These are phyloP conservation scores for Luffa acutangula DNA, from an alignment of 306 rosid genomes.

Conservation along the genomic window DNA sequence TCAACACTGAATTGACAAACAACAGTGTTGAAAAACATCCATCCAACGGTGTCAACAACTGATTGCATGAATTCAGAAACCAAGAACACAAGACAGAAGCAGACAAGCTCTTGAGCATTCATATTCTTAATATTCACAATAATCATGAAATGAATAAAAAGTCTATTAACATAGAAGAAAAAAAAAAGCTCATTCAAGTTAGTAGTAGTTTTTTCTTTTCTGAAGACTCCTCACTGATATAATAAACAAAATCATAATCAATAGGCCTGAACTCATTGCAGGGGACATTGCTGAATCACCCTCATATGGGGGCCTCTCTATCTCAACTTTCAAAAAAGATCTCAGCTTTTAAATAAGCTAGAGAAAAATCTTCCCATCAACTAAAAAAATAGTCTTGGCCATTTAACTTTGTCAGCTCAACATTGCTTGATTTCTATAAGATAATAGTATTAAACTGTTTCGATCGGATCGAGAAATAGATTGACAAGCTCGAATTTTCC, in stretches of 20 bases:
- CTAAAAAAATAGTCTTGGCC: neutral
- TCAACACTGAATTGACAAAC: neutral
- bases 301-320: neutral
- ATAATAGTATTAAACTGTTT: neutral
- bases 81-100: neutral
- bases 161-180: neutral
- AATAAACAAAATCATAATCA: neutral
- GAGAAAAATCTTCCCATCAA: neutral
- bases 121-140: neutral
- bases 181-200: neutral
- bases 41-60: neutral
- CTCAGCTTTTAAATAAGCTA: neutral
- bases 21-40: neutral
- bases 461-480: neutral
- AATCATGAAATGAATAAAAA: neutral
- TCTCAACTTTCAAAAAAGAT: neutral
- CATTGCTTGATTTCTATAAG: neutral
- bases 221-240: neutral
- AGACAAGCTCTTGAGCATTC: neutral
- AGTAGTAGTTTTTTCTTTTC: neutral
- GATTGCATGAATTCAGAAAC: neutral
- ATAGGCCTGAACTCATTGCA: neutral
- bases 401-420: neutral
- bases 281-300: neutral
- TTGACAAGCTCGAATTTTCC: neutral